Evolutionary conservation across 192 early-diverging fungal species (phyloP).

Genomic region (Chytriomyces sp.): DNA sequence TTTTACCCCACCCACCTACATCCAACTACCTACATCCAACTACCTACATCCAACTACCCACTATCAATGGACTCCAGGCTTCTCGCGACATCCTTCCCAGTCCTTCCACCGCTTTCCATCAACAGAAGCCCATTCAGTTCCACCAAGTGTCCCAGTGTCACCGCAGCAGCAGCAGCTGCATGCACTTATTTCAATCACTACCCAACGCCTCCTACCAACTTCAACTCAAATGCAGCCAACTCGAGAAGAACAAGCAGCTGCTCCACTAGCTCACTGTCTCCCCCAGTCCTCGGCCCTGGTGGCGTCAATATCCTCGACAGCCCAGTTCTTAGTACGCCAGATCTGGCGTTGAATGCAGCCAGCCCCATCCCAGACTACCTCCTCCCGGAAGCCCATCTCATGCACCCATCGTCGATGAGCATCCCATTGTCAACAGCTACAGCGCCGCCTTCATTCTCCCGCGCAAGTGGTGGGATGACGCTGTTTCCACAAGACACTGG

Average conservation of each 20-base stretch:
- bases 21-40: no score
- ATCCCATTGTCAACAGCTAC: neutral
- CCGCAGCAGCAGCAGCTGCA: neutral
- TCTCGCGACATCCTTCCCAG: neutral
- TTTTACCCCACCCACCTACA: no score
- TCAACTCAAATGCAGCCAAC: no score
- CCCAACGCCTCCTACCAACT: neutral
- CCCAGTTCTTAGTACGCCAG: neutral
- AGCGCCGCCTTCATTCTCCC: neutral
- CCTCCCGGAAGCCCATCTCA: neutral
- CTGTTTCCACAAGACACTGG: no score
- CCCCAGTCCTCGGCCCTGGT: neutral
- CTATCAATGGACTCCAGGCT: neutral
- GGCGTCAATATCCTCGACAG: constrained; percentile 16
- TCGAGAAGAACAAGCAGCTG: no score
- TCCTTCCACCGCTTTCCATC: neutral
- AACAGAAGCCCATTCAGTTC: neutral
- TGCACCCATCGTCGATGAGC: no score
- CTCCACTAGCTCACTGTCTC: no score
- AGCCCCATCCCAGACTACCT: neutral
- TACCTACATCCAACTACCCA: no score
- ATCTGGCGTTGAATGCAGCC: neutral
- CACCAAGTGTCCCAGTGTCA: neutral
- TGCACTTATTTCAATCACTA: neutral
- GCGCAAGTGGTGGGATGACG: no score